phyloP scores from a whole-genome alignment of 2,329 filamentous ascomycete species.

The Chrysosporium keratinophilum region DNA sequence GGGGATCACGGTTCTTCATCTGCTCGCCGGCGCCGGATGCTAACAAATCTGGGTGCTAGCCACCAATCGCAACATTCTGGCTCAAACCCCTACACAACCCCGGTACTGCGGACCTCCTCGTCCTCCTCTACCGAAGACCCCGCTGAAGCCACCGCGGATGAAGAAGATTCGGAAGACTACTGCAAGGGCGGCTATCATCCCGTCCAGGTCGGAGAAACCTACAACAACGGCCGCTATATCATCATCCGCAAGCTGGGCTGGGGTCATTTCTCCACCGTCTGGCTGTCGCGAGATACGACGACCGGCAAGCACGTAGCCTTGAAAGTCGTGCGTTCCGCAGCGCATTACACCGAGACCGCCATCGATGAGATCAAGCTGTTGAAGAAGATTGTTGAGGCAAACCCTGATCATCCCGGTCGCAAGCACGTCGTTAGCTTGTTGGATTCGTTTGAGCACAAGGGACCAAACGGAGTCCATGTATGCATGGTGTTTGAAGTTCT shows the following conservation, averaged over 20 bases:
- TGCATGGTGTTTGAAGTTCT: slow-evolving; percentile 99
- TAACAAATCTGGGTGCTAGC: neutral
- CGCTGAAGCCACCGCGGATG: slow-evolving; percentile 86
- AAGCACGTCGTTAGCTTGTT: slow-evolving; percentile 92
- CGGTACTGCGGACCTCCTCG: slow-evolving; percentile 56
- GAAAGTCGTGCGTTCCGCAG: slow-evolving; percentile 93
- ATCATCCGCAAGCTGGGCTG: slow-evolving; percentile 93
- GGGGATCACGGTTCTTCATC: neutral
- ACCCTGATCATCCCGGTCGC: slow-evolving; percentile 85
- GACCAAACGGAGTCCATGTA: slow-evolving; percentile 88
- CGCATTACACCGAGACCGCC: slow-evolving; percentile 97
- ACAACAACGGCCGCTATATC: slow-evolving; percentile 95
- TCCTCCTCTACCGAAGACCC: slow-evolving; percentile 73
- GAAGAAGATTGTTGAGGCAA: slow-evolving; percentile 91
- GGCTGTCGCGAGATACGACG: slow-evolving; percentile 69
- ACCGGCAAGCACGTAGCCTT: slow-evolving; percentile 90
- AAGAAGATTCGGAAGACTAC: slow-evolving; percentile 98
- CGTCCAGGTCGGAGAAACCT: slow-evolving; percentile 85
- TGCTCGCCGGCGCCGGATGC: neutral
- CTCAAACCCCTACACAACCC: slow-evolving; percentile 22
- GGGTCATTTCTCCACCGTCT: slow-evolving; percentile 99
- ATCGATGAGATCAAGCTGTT: slow-evolving; percentile 98
- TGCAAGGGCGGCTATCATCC: slow-evolving; percentile 98
- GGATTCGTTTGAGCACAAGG: slow-evolving; percentile 95
- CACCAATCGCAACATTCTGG: neutral